Percentiles rank a stretch among this genome's conserved stretches.
phyloP scores from a whole-genome alignment of 768 basidiomycete genomes.

The Saitozyma podzolica region DNA sequence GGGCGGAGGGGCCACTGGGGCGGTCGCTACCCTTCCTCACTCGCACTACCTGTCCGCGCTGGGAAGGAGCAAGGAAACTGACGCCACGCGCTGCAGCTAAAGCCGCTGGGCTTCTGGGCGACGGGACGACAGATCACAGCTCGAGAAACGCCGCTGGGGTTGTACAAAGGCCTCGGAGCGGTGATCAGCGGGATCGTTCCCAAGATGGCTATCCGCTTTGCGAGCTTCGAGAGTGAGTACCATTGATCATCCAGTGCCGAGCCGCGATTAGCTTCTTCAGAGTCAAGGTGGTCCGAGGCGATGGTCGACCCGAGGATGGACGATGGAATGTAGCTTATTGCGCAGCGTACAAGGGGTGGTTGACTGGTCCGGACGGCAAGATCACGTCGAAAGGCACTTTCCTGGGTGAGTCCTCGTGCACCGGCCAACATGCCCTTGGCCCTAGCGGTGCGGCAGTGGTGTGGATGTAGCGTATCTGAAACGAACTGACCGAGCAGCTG shows the following conservation, averaged over 20 bases:
- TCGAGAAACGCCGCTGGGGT: conserved; percentile 87
- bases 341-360: conserved; percentile 72
- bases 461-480: not conserved
- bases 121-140: conserved; percentile 84
- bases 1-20: not conserved
- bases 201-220: conserved; percentile 99
- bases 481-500: conserved; percentile 61
- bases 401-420: conserved; percentile 62
- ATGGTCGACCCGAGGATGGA: not conserved
- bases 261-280: too few relatives aligned
- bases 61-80: conserved; percentile 5
- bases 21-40: too few relatives aligned
- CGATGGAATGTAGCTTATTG: too few relatives aligned
- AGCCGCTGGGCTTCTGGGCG: conserved; percentile 85
- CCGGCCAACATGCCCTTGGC: not conserved
- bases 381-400: conserved; percentile 80
- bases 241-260: not conserved
- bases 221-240: conserved; percentile 77
- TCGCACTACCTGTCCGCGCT: not conserved
- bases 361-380: conserved; percentile 73
- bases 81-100: conserved; percentile 62
- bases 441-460: too few relatives aligned
- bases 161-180: conserved; percentile 98
- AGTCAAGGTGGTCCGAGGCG: not conserved
- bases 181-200: conserved; percentile 96